Evolutionary conservation across 306 rosid species (phyloP).

Genomic region (Macrotyloma uniflorum): DNA sequence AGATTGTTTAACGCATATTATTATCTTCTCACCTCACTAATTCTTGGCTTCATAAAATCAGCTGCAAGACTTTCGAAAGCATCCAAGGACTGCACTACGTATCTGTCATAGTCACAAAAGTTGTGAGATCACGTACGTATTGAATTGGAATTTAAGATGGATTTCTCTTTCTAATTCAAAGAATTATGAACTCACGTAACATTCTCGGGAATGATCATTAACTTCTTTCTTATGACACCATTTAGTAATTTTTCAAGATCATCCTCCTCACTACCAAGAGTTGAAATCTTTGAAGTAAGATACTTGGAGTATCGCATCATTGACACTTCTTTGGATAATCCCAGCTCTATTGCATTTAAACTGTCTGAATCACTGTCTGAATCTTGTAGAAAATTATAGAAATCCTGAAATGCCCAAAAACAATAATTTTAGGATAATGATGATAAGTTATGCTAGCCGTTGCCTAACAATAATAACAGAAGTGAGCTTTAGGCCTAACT

Average conservation of each 20-base stretch:
- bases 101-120: constrained; percentile 41
- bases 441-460: no score
- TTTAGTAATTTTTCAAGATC: constrained; percentile 53
- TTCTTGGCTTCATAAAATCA: constrained; percentile 78
- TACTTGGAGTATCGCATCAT: constrained; percentile 48
- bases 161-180: not conserved
- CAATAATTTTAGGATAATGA: not conserved
- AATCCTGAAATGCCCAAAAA: constrained; percentile 48
- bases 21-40: constrained; percentile 53
- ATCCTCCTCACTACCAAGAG: constrained; percentile 35
- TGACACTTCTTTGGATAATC: constrained; percentile 31
- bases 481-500: no score
- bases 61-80: constrained; percentile 46
- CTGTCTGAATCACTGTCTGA: constrained; percentile 44
- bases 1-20: not conserved
- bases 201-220: constrained; percentile 61
- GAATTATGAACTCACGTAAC: constrained; percentile 50
- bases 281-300: constrained; percentile 38
- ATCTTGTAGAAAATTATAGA: constrained; percentile 67
- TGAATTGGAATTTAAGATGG: not conserved
- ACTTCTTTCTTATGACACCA: constrained; percentile 63
- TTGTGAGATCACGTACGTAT: not conserved
- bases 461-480: no score
- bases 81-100: constrained; percentile 52
- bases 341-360: constrained; percentile 29